phyloP scores from a whole-genome alignment of 2,329 filamentous ascomycete species.

The Stachybotrys chlorohalonatus region DNA sequence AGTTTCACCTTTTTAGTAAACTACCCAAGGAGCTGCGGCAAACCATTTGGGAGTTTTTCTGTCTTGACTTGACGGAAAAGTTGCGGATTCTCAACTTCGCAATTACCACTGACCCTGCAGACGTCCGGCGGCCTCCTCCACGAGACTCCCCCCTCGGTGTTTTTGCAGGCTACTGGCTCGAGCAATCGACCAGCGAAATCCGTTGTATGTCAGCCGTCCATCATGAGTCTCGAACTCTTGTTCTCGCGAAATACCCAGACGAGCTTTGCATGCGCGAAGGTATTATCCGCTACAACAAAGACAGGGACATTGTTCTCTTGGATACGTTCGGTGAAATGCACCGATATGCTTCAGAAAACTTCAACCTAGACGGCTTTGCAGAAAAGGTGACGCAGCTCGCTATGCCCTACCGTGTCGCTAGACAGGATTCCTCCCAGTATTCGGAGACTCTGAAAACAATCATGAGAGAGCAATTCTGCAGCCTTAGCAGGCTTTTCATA shows the following conservation, averaged over 20 bases:
- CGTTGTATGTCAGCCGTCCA: conserved; percentile 23
- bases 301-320: conserved; percentile 20
- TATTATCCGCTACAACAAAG: conserved; percentile 18
- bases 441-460: no score
- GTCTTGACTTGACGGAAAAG: conserved; percentile 15
- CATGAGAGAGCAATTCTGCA: conserved; percentile 8
- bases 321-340: conserved; percentile 2
- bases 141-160: conserved; percentile 1
- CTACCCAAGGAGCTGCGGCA: conserved; percentile 21
- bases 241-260: conserved; percentile 20
- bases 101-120: conserved; percentile 6
- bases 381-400: conserved; percentile 19
- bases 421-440: background rate
- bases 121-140: background rate
- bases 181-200: conserved; percentile 16
- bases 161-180: conserved; percentile 13
- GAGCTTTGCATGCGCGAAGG: conserved; percentile 16
- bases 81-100: conserved; percentile 20
- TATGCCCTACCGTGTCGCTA: conserved; percentile 4
- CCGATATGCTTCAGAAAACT: conserved; percentile 1
- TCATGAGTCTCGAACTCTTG: conserved; percentile 25
- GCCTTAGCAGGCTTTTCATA: conserved; percentile 18
- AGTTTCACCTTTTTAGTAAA: conserved; percentile 9
- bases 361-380: conserved; percentile 16
- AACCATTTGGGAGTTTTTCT: conserved; percentile 21